Evolutionary conservation across 768 basidiomycete species (phyloP).

Genomic region (Steccherinum ochraceum): DNA sequence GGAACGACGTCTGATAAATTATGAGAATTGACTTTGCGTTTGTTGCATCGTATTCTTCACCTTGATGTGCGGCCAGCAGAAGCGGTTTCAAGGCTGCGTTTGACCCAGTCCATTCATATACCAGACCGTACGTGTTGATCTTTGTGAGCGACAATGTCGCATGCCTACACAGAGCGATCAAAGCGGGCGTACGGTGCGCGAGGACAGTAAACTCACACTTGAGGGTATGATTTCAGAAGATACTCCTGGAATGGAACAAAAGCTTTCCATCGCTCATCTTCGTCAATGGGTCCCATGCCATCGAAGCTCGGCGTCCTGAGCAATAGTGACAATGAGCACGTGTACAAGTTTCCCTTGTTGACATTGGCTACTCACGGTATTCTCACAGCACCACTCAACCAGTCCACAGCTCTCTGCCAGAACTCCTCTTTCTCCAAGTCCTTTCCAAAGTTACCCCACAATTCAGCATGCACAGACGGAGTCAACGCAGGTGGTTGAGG

Average conservation of each 20-base stretch:
- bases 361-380: constrained; percentile 33
- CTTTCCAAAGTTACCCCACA: constrained; percentile 28
- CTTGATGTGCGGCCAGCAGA: constrained; percentile 47
- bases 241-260: constrained; percentile 34
- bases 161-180: constrained; percentile 30
- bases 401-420: constrained; percentile 19
- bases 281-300: constrained; percentile 38
- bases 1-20: constrained; percentile 57
- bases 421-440: constrained; percentile 30
- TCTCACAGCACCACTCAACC: constrained; percentile 18
- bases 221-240: constrained; percentile 48
- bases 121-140: constrained; percentile 57
- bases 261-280: constrained; percentile 39
- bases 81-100: constrained; percentile 46
- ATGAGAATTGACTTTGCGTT: background rate
- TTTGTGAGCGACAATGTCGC: constrained; percentile 42
- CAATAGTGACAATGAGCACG: background rate
- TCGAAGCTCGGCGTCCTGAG: constrained; percentile 48
- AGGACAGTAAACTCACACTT: constrained; percentile 37
- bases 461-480: constrained; percentile 26
- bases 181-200: background rate
- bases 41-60: background rate
- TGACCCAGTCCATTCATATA: constrained; percentile 55
- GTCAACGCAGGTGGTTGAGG: constrained; percentile 28
- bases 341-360: background rate